These are phyloP conservation scores for Clarireedia monteithiana DNA, from an alignment of 2,329 filamentous ascomycete species.

Conservation along the genomic window DNA sequence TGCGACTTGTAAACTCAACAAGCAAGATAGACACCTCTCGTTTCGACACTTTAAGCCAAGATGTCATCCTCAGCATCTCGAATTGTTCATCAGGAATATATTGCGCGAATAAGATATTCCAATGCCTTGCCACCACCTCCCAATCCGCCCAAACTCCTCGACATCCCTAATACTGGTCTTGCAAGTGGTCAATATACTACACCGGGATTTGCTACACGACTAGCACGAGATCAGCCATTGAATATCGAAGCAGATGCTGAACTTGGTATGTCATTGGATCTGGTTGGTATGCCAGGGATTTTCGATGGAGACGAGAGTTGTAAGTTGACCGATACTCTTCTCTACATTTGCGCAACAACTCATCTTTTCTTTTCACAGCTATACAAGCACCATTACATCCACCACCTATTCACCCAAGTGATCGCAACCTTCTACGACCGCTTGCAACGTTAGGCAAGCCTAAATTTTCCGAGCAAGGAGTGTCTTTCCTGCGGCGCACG, in stretches of 20 bases:
- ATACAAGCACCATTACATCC: constrained; percentile 71
- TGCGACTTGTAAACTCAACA: neutral
- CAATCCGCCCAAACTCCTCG: constrained; percentile 90
- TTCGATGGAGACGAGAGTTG: constrained; percentile 94
- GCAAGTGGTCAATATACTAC: constrained; percentile 82
- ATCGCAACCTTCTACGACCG: constrained; percentile 75
- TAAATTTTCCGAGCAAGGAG: constrained; percentile 65
- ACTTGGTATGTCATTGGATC: constrained; percentile 91
- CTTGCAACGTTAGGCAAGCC: constrained; percentile 80
- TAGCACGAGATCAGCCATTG: constrained; percentile 84
- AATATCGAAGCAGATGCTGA: constrained; percentile 98
- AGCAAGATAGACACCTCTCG: neutral
- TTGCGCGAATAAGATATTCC: constrained; percentile 88
- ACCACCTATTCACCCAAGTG: constrained; percentile 70
- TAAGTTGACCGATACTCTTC: constrained; percentile 38
- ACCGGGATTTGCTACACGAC: constrained; percentile 78
- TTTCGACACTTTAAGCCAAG: constrained; percentile 1
- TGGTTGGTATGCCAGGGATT: constrained; percentile 89
- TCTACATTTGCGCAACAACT: constrained; percentile 13
- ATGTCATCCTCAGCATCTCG: constrained; percentile 27
- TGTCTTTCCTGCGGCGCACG: constrained; percentile 90
- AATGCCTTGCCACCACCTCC: constrained; percentile 93
- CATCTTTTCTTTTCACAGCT: constrained; percentile 41
- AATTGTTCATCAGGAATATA: constrained; percentile 86
- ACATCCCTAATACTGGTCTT: constrained; percentile 90